Percentiles rank a stretch among this genome's conserved stretches.
These are phyloP conservation scores for Neurospora discreta DNA, from an alignment of 495 filamentous ascomycete genomes.

Conservation along the genomic window DNA sequence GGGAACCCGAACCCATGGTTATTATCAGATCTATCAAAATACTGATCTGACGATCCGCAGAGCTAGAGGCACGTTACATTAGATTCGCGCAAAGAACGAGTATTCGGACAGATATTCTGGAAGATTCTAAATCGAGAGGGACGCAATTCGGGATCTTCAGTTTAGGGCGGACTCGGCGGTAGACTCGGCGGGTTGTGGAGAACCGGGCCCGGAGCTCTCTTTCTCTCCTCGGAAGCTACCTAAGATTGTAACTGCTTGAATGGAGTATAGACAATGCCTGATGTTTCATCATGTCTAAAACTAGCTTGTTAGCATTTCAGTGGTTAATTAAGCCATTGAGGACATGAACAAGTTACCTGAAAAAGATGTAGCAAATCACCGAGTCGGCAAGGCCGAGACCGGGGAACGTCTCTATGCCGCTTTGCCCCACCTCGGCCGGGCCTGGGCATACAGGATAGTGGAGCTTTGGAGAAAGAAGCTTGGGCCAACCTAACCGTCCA, in stretches of 20 bases:
- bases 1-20: background rate
- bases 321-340: background rate
- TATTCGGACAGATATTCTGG: background rate
- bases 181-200: background rate
- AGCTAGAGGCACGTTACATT: background rate
- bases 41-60: background rate
- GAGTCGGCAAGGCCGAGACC: too few relatives aligned
- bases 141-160: background rate
- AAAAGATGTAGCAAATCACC: too few relatives aligned
- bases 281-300: background rate
- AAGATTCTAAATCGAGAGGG: background rate
- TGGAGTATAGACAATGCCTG: background rate
- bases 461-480: slow-evolving; percentile 8
- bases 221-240: background rate
- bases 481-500: slow-evolving; percentile 17
- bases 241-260: background rate
- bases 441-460: background rate
- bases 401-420: background rate
- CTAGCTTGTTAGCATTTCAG: background rate
- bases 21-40: background rate
- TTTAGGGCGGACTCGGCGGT: background rate
- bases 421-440: background rate
- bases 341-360: too few relatives aligned
- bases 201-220: background rate
- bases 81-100: background rate